phyloP scores from a whole-genome alignment of 1,284 basidiomycete genomes.

The Naganishia liquefaciens region DNA sequence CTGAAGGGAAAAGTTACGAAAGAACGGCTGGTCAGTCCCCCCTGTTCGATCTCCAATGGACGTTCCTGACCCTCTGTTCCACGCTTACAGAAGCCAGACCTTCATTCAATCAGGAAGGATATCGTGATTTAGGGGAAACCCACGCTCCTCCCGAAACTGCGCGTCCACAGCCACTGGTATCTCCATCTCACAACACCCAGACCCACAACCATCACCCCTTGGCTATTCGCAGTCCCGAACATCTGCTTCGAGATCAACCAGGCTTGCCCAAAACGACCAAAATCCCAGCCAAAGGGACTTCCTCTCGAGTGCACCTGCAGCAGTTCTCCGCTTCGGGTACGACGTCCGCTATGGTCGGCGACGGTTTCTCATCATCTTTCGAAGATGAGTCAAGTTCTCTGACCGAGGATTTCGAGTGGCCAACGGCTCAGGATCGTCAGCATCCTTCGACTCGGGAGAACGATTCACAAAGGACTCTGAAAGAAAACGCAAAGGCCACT shows the following conservation, averaged over 20 bases:
- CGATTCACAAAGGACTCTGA: slow-evolving; percentile 26
- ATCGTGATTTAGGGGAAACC: background rate
- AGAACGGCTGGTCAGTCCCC: background rate
- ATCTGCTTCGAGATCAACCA: slow-evolving; percentile 3
- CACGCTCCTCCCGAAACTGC: background rate
- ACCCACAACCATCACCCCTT: background rate
- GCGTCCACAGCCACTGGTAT: background rate
- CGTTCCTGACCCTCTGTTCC: background rate
- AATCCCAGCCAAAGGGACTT: slow-evolving; percentile 17
- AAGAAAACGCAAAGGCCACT: slow-evolving; percentile 21
- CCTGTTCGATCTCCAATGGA: background rate
- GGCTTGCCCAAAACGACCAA: slow-evolving; percentile 26
- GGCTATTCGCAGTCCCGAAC: background rate
- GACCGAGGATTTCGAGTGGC: slow-evolving; percentile 21
- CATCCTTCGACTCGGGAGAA: background rate
- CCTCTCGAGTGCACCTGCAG: slow-evolving; percentile 12
- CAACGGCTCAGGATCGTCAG: background rate
- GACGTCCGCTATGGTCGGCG: slow-evolving; percentile 16
- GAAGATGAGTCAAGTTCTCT: slow-evolving; percentile 6
- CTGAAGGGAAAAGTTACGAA: background rate
- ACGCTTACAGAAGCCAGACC: background rate
- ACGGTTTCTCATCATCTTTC: background rate
- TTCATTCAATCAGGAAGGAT: background rate
- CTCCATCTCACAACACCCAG: background rate
- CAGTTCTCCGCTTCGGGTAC: slow-evolving; percentile 15